Evolutionary conservation across 164 flowering plant species (phyloP), one percentile per base, ranked within the genome.

Genomic region (Vitis vinifera): DNA sequence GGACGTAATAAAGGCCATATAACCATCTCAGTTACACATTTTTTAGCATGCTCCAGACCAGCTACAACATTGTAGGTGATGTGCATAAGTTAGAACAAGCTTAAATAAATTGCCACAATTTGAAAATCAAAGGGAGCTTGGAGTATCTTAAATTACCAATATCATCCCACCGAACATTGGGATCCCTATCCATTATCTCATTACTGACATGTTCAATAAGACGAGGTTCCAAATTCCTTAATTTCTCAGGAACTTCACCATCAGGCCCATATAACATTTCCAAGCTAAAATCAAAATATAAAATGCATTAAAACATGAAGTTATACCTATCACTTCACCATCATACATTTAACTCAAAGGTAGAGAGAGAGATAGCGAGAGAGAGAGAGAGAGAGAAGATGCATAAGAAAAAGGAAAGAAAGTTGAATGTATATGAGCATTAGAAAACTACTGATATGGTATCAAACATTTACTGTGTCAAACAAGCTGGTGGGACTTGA

Each of bases 1-100:
- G 99, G 98, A 62, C 98, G 97, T 79, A 93, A 71, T 66, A 96
- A 80, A 73, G 99, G 99, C 97, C 97, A 96, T 76, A 96, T 92
- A 61, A 96, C 98, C 99, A 96, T 96, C 82, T 96, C 98, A 12
- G 92, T 93, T 72, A 96, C 98, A 76, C 99, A 96, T 73, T 93
- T 96, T 79, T 96, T 96, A 48, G 99, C 99, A 88, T 96, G 99
- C 62, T 89, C 97, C 86, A 96, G 69, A 71, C 99, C 98, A 87
- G 99, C 99, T 95, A 68, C 67, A 77, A 31, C 8, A 78, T 63
- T 67, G 29, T 30, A 71, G 63, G 31, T n/a, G 60, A 27, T 9
- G 55, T 15, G 4, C 47, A 63, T 37, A 62, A 53, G 62, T 51
- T 44, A 51, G 65, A 73, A 69, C 15, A 58, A 17, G 51, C 64